A percentile compares a stretch with the other conserved stretches of the same genome.
These are phyloP conservation scores for Arthroderma uncinatum DNA, from an alignment of 2,329 filamentous ascomycete genomes.

Conservation along the genomic window DNA sequence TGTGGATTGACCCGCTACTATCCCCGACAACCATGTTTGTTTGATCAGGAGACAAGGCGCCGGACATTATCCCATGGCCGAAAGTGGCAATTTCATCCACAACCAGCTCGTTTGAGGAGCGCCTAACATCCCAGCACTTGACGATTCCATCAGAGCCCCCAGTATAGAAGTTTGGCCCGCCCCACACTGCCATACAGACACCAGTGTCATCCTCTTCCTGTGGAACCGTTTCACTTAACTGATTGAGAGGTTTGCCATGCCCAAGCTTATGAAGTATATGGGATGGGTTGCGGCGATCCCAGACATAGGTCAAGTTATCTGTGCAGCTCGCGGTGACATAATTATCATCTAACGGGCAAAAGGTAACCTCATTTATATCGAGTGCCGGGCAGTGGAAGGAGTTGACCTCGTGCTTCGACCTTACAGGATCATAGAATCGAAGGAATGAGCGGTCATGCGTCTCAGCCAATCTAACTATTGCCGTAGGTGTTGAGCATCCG, in stretches of 20 bases:
- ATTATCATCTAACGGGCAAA: constrained; percentile 36
- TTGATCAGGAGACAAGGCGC: constrained; percentile 45
- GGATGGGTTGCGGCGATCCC: constrained; percentile 43
- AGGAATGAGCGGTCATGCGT: constrained; percentile 39
- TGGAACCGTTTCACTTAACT: constrained; percentile 28
- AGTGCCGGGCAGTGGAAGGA: constrained; percentile 47
- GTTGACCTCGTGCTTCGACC: constrained; percentile 26
- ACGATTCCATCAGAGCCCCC: constrained; percentile 51
- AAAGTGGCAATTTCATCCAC: constrained; percentile 41
- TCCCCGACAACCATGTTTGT: constrained; percentile 48
- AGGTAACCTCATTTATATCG: constrained; percentile 51
- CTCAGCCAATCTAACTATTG: constrained; percentile 20
- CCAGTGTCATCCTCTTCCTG: constrained; percentile 47
- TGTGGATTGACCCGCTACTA: constrained; percentile 43
- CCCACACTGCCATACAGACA: constrained; percentile 49
- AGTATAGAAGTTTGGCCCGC: constrained; percentile 44
- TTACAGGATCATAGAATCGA: constrained; percentile 40
- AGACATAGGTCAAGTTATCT: constrained; percentile 49
- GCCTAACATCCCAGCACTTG: constrained; percentile 49
- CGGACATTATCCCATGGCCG: constrained; percentile 47
- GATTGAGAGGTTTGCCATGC: constrained; percentile 43
- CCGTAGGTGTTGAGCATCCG: constrained; percentile 21
- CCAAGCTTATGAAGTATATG: constrained; percentile 38
- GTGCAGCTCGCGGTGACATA: constrained; percentile 51
- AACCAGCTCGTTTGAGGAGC: constrained; percentile 40